Evolutionary conservation across 2,329 filamentous ascomycete species (phyloP).

Genomic region (Chaetomium sp.): DNA sequence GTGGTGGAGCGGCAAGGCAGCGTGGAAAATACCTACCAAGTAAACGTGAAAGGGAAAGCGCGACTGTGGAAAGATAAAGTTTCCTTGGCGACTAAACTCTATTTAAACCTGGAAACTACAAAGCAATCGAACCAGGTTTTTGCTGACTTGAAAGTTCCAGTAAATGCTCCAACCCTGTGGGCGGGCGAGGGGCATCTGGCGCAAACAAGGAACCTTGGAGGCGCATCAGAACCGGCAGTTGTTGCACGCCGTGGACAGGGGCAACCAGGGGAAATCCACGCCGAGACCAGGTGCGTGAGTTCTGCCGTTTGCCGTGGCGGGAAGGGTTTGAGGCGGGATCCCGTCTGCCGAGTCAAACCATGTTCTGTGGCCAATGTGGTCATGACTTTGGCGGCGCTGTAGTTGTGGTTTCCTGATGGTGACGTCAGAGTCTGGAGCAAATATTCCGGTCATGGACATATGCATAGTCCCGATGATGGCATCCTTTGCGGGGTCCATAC

Average conservation of each 20-base stretch:
- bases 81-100: background rate
- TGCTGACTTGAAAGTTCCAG: background rate
- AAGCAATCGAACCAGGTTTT: background rate
- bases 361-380: background rate
- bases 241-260: background rate
- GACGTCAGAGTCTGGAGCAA: conserved; percentile 1
- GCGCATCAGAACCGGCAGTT: background rate
- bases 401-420: background rate
- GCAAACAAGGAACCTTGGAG: no score
- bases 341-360: background rate
- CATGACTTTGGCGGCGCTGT: conserved; percentile 2
- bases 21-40: background rate
- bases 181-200: background rate
- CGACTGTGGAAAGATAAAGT: background rate
- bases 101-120: background rate
- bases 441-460: background rate
- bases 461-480: background rate
- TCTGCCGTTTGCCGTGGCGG: background rate
- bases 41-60: background rate
- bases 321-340: background rate
- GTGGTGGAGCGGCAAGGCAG: background rate
- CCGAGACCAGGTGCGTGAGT: no score
- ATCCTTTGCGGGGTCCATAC: background rate
- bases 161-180: background rate
- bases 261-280: background rate